These are phyloP conservation scores for Lactarius tabidus DNA, from an alignment of 768 basidiomycete genomes.

Conservation along the genomic window DNA sequence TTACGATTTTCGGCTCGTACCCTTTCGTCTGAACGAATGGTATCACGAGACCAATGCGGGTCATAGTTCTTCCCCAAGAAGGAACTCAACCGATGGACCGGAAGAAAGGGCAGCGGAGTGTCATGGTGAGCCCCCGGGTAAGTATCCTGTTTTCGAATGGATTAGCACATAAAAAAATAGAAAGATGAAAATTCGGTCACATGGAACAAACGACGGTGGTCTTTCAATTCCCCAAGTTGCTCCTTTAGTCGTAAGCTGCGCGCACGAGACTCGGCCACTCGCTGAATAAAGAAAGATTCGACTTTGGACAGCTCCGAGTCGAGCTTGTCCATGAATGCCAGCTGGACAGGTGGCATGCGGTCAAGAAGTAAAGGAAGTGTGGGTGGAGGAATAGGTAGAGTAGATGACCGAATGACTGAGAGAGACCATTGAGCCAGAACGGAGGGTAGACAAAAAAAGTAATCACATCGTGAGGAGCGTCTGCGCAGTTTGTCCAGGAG, in stretches of 20 bases:
- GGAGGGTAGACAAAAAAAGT: not conserved
- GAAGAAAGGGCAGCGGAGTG: not conserved
- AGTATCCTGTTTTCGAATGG: conserved; percentile 1
- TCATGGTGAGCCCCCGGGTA: conserved; percentile 6
- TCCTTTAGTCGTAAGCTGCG: conserved; percentile 34
- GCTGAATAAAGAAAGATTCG: conserved; percentile 72
- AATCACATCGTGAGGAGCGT: conserved; percentile 15
- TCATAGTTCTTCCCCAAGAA: not conserved
- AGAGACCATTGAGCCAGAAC: not conserved
- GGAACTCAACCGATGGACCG: not conserved
- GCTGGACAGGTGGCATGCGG: conserved; percentile 55
- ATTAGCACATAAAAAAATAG: not conserved
- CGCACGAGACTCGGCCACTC: conserved; percentile 58
- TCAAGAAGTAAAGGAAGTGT: conserved; percentile 41
- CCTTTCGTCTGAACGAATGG: not conserved
- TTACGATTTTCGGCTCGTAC: conserved; percentile 3
- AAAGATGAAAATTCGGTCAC: conserved; percentile 2
- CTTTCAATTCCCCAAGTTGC: conserved; percentile 23
- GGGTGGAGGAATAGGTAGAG: conserved; percentile 12
- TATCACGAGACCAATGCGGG: not conserved
- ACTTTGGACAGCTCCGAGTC: conserved; percentile 83
- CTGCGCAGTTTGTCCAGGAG: conserved; percentile 8
- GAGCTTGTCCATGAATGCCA: conserved; percentile 70
- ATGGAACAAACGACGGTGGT: conserved; percentile 16
- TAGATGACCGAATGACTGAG: not conserved